Percentiles rank a stretch among this genome's conserved stretches.
Conservation (phyloP, 805 yeast genomes). For the Candida cerambycidarum region DNA sequence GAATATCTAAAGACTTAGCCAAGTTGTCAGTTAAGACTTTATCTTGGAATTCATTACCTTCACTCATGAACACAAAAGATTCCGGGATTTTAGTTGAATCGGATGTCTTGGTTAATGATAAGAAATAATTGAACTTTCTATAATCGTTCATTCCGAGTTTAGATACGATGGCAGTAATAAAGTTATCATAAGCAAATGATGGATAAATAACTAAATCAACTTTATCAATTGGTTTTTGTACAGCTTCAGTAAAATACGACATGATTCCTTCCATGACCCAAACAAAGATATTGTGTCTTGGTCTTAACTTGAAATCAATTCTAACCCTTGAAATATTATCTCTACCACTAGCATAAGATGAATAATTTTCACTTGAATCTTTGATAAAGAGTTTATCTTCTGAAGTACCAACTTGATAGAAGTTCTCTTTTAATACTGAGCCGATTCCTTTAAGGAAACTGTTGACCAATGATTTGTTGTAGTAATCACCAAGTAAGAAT, state of each 20-base stretch:
- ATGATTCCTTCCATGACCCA: slow-evolving; percentile 63
- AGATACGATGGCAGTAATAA: slow-evolving; percentile 80
- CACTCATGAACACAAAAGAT: slow-evolving; percentile 85
- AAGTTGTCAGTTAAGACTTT: slow-evolving; percentile 52
- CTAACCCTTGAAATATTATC: slow-evolving; percentile 64
- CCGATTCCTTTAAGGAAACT: slow-evolving; percentile 50
- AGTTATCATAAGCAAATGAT: slow-evolving; percentile 60
- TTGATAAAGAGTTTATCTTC: slow-evolving; percentile 47
- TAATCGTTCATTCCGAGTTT: slow-evolving; percentile 76
- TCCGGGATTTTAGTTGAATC: slow-evolving; percentile 70
- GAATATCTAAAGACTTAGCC: slow-evolving; percentile 40
- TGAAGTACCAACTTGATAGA: slow-evolving; percentile 72
- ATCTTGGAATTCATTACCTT: slow-evolving; percentile 77
- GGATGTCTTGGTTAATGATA: slow-evolving; percentile 80
- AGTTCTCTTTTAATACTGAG: slow-evolving; percentile 61
- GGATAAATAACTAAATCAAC: slow-evolving; percentile 62
- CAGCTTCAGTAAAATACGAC: slow-evolving; percentile 55
- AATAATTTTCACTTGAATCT: slow-evolving; percentile 62
- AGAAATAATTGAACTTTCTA: slow-evolving; percentile 75
- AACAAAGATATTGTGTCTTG: slow-evolving; percentile 78
- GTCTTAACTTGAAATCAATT: slow-evolving; percentile 60
- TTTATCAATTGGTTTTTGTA: slow-evolving; percentile 55
- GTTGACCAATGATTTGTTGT: slow-evolving; percentile 58
- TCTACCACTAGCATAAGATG: slow-evolving; percentile 88
- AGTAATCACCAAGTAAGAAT: slow-evolving; percentile 57